These are phyloP conservation scores for Talaromyces sp. DNA, from an alignment of 2,329 filamentous ascomycete species.

Conservation along the genomic window DNA sequence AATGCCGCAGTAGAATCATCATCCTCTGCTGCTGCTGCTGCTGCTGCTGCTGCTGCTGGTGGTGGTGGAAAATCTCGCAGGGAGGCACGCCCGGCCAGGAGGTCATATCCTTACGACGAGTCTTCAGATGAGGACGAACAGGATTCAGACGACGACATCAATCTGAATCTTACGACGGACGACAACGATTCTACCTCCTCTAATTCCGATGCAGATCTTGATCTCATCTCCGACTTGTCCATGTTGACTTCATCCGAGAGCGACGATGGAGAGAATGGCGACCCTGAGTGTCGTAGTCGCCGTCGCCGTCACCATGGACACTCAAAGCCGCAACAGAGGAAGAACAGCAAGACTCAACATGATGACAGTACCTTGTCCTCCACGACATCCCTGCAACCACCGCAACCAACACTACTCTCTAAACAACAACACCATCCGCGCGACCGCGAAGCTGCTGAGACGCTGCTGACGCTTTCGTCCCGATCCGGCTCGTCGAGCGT, in stretches of 20 bases:
- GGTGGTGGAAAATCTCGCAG: background rate
- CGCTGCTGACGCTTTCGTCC: conserved; percentile 7
- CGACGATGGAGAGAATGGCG: background rate
- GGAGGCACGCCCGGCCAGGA: background rate
- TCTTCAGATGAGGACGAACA: background rate
- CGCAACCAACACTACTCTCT: background rate
- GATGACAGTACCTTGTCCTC: background rate
- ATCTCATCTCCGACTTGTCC: background rate
- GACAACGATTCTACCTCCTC: background rate
- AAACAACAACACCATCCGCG: background rate
- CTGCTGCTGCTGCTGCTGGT: too few relatives aligned
- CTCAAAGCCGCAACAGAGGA: background rate
- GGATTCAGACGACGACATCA: conserved; percentile 20
- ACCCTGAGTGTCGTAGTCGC: background rate
- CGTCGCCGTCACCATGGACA: background rate
- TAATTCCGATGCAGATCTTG: background rate
- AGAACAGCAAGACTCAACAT: background rate
- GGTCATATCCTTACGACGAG: background rate
- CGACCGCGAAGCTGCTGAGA: conserved; percentile 8
- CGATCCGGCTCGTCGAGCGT: conserved; percentile 7
- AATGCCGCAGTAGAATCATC: background rate
- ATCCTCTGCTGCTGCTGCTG: background rate
- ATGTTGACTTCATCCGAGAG: background rate
- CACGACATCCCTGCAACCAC: background rate
- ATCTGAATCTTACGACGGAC: conserved; percentile 20